phyloP scores from a whole-genome alignment of 1,284 basidiomycete species.

The Leucoagaricus sp. region DNA sequence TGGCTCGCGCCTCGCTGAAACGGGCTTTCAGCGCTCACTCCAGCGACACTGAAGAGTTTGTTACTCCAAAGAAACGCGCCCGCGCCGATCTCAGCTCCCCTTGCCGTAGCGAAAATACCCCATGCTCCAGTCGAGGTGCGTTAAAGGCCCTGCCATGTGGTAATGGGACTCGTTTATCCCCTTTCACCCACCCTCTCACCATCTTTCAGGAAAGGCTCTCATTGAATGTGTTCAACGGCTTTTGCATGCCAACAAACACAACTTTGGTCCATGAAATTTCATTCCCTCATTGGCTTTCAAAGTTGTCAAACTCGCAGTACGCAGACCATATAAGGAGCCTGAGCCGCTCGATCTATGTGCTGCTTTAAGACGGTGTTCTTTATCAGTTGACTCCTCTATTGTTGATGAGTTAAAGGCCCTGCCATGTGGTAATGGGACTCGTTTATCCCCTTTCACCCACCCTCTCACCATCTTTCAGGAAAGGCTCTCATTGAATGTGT shows the following conservation, averaged over 20 bases:
- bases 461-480: conserved; percentile 7
- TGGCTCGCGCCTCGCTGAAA: not conserved
- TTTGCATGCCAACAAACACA: conserved; percentile 31
- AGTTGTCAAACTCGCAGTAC: not conserved
- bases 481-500: conserved; percentile 18
- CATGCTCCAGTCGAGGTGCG: conserved; percentile 1
- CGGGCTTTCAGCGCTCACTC: conserved; percentile 19
- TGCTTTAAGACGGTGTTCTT: conserved; percentile 9
- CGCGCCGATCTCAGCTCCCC: not conserved
- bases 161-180: not conserved
- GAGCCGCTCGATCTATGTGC: conserved; percentile 12
- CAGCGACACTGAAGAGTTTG: conserved; percentile 27
- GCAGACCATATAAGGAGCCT: not conserved
- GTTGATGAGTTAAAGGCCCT: conserved; percentile 17
- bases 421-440: conserved; percentile 11
- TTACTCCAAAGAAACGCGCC: conserved; percentile 20
- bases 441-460: not conserved
- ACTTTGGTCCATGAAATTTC: not conserved
- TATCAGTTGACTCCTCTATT: conserved; percentile 1
- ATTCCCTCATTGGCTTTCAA: not conserved
- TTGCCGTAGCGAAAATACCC: conserved; percentile 5
- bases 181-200: not conserved
- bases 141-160: conserved; percentile 15
- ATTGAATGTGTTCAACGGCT: conserved; percentile 25
- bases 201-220: conserved; percentile 15